Percentiles rank a stretch among this genome's conserved stretches.
Evolutionary conservation across 257 asterid species (phyloP).

Genomic region (Striga asiatica): DNA sequence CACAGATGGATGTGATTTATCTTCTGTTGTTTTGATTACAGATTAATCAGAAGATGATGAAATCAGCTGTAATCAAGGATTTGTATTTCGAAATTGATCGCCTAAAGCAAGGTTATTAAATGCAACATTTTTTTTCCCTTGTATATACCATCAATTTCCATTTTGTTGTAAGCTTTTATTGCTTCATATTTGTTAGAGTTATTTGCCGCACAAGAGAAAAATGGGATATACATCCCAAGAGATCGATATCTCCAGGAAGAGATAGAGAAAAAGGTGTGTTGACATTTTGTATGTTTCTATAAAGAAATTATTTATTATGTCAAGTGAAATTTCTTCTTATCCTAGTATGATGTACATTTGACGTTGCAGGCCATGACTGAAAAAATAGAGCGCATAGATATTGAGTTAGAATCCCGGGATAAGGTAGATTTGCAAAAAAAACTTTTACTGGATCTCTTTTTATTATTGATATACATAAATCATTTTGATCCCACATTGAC

Average conservation of each 20-base stretch:
- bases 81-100: slow-evolving; percentile 73
- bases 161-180: no score
- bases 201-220: slow-evolving; percentile 96
- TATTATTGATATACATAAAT: no score
- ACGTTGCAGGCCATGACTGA: slow-evolving; percentile 79
- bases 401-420: slow-evolving; percentile 82
- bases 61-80: slow-evolving; percentile 60
- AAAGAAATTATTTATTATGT: no score
- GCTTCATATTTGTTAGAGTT: slow-evolving; percentile 67
- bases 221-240: slow-evolving; percentile 91
- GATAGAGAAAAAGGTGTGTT: slow-evolving; percentile 95
- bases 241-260: slow-evolving; percentile 96
- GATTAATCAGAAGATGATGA: slow-evolving; percentile 93
- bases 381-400: slow-evolving; percentile 91
- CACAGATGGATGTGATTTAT: neutral
- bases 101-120: slow-evolving; percentile 97
- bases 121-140: no score
- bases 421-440: slow-evolving; percentile 69
- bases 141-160: no score
- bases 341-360: slow-evolving; percentile 4
- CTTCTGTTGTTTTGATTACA: slow-evolving; percentile 23
- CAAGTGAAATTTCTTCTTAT: no score
- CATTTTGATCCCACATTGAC: neutral
- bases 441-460: slow-evolving; percentile 9
- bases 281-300: neutral